These are phyloP conservation scores for Sphaerulina musiva DNA, from an alignment of 2,329 filamentous ascomycete genomes.

Conservation along the genomic window DNA sequence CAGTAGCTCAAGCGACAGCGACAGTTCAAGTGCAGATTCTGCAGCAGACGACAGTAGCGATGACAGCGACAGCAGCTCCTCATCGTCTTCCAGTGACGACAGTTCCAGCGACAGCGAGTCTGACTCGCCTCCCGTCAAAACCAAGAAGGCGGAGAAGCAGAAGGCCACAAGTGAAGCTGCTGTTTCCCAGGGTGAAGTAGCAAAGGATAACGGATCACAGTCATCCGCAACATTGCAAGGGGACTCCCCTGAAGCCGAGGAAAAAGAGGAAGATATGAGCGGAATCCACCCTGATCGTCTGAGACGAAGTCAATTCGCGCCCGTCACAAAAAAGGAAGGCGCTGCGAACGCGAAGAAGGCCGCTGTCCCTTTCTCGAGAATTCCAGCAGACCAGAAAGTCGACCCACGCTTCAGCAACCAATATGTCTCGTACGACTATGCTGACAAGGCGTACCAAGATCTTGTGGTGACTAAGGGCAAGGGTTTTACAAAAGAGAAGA, in stretches of 20 bases:
- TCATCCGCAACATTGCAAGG: constrained; percentile 32
- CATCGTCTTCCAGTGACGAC: constrained; percentile 9
- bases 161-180: constrained; percentile 1
- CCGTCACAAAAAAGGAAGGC: constrained; percentile 16
- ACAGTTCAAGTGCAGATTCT: constrained; percentile 25
- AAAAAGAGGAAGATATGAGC: constrained; percentile 23
- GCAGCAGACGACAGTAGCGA: constrained; percentile 15
- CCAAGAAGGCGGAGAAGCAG: constrained; percentile 20
- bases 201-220: constrained; percentile 13
- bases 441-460: constrained; percentile 79
- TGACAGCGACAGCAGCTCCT: constrained; percentile 16
- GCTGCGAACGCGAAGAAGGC: constrained; percentile 44
- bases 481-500: constrained; percentile 99
- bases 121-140: constrained; percentile 12
- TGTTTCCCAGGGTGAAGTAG: background rate
- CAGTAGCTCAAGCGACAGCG: constrained; percentile 19
- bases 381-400: constrained; percentile 61
- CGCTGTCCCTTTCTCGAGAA: constrained; percentile 69
- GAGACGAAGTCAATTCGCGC: constrained; percentile 15
- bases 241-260: constrained; percentile 14
- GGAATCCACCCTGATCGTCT: constrained; percentile 38
- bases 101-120: constrained; percentile 5
- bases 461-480: constrained; percentile 88
- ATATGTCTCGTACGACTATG: constrained; percentile 80
- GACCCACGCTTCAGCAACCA: constrained; percentile 71